A percentile compares a stretch with the other conserved stretches of the same genome.
phyloP scores from a whole-genome alignment of 495 filamentous ascomycete species.

The Penicillium roqueforti region DNA sequence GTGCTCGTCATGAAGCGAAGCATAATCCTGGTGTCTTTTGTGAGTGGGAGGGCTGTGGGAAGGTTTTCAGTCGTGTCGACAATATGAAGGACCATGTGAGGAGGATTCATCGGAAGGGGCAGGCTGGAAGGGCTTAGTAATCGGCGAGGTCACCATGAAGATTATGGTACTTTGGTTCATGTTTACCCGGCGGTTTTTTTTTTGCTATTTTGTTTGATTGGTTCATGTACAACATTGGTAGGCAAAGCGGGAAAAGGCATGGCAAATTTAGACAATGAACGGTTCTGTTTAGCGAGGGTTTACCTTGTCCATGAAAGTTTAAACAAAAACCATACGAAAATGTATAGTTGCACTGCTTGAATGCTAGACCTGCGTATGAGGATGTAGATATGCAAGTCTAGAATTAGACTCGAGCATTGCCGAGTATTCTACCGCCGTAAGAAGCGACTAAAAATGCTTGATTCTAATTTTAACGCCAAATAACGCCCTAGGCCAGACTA shows the following conservation, averaged over 20 bases:
- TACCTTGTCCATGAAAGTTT: neutral
- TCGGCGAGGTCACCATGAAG: neutral
- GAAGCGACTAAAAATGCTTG: neutral
- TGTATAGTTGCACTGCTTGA: neutral
- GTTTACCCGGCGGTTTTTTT: too few relatives aligned
- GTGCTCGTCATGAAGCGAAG: constrained; percentile 57
- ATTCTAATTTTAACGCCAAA: neutral
- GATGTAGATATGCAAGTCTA: neutral
- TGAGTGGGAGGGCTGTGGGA: constrained; percentile 53
- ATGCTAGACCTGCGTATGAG: neutral
- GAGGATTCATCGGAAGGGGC: constrained; percentile 36
- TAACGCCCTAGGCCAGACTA: neutral
- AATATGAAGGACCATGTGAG: constrained; percentile 61
- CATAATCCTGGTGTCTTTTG: constrained; percentile 58
- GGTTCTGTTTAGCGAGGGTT: neutral
- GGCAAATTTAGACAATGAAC: neutral
- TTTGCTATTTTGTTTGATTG: neutral
- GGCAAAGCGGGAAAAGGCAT: neutral
- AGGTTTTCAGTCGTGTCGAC: constrained; percentile 60
- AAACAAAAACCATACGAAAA: neutral
- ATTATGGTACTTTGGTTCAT: neutral
- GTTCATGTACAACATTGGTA: neutral
- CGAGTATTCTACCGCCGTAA: neutral
- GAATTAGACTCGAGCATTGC: neutral
- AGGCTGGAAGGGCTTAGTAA: neutral